A percentile compares a stretch with the other conserved stretches of the same genome.
Evolutionary conservation across 768 basidiomycete species (phyloP).

Genomic region (Leccinum pellstonianum): DNA sequence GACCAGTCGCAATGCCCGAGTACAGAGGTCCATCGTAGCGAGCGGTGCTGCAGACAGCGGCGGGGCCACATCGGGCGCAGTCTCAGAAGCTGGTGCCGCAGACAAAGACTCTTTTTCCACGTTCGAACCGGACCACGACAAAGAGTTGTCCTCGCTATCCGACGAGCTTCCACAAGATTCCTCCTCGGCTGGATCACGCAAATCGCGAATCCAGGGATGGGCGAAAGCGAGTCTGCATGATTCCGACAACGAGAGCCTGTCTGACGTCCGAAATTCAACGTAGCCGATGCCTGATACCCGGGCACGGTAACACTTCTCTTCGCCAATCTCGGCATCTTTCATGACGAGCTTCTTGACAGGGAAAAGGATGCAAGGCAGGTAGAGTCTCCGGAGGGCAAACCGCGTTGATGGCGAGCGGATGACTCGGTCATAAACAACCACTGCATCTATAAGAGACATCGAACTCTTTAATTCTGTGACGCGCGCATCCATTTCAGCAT

Average conservation of each 20-base stretch:
- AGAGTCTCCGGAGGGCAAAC: slow-evolving; percentile 2
- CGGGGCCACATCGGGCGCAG: too few species aligned
- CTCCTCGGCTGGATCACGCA: slow-evolving; percentile 1
- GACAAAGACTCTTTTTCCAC: background rate
- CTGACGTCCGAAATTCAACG: slow-evolving; percentile 1
- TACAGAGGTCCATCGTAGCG: too few species aligned
- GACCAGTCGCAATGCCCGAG: too few species aligned
- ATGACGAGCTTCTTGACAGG: background rate
- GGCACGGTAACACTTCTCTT: background rate
- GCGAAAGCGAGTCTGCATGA: slow-evolving; percentile 2
- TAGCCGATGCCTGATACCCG: background rate
- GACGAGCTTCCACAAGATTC: background rate
- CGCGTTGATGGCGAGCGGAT: background rate
- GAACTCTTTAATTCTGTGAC: background rate
- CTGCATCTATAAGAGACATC: background rate
- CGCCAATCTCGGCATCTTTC: background rate
- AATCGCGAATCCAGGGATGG: slow-evolving; percentile 14
- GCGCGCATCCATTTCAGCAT: background rate
- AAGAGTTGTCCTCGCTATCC: background rate
- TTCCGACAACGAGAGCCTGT: background rate
- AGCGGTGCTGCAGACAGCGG: too few species aligned
- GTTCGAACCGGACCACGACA: background rate
- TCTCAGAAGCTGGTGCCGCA: too few species aligned
- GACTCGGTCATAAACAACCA: background rate
- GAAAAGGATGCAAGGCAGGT: slow-evolving; percentile 15